Conservation (phyloP, 345 rosid species). For the Gossypium anomalum region DNA sequence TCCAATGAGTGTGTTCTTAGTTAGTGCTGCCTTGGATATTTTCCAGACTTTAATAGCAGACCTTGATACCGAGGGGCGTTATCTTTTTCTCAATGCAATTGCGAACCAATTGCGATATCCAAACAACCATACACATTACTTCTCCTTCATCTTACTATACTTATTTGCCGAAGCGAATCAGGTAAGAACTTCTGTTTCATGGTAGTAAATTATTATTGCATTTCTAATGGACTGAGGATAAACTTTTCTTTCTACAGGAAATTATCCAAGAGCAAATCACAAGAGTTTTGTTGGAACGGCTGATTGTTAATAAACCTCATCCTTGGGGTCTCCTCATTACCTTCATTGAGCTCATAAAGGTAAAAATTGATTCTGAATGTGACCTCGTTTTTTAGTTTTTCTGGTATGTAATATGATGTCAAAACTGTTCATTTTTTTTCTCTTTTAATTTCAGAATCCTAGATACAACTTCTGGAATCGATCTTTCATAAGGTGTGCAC, state of each 20-base stretch:
- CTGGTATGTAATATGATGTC: not conserved
- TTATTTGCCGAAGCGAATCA: slow-evolving; percentile 78
- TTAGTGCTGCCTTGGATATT: slow-evolving; percentile 83
- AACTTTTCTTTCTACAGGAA: slow-evolving; percentile 47
- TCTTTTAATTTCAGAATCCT: slow-evolving; percentile 50
- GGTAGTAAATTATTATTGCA: not conserved
- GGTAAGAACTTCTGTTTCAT: slow-evolving; percentile 37
- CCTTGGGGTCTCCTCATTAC: slow-evolving; percentile 99
- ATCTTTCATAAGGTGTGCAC: slow-evolving; percentile 74
- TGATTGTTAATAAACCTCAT: slow-evolving; percentile 89
- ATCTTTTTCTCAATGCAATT: slow-evolving; percentile 84
- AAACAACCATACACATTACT: slow-evolving; percentile 95
- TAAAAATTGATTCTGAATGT: slow-evolving; percentile 16
- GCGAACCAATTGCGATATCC: slow-evolving; percentile 98
- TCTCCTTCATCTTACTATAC: slow-evolving; percentile 84
- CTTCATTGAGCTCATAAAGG: slow-evolving; percentile 97
- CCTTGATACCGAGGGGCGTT: slow-evolving; percentile 98
- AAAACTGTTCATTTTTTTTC: not conserved
- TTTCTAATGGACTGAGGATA: not conserved
- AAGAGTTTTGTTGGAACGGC: slow-evolving; percentile 88
- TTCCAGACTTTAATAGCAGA: slow-evolving; percentile 71
- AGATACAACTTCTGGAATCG: slow-evolving; percentile 81
- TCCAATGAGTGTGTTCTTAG: slow-evolving; percentile 39
- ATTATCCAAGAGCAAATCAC: slow-evolving; percentile 97
- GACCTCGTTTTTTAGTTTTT: not conserved